Evolutionary conservation across 73 alveolate genomes (phyloP).

Genomic region (Tetrahymena thermophila): DNA sequence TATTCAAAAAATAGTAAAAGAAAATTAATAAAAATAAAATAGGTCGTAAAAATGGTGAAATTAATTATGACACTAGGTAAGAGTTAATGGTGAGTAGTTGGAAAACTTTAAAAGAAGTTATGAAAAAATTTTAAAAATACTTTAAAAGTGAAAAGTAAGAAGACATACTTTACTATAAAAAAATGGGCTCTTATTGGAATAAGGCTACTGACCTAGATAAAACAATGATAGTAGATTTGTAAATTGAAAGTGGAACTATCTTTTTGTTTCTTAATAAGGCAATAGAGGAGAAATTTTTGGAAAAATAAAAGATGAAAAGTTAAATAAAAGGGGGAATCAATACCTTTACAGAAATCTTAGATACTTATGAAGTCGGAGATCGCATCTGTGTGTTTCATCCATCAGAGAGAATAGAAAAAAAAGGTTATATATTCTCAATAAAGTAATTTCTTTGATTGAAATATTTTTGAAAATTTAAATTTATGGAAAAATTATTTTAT

Average conservation of each 20-base stretch:
- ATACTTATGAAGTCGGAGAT: background rate
- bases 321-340: slow-evolving; percentile 1
- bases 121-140: slow-evolving; percentile 11
- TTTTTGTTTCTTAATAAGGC: background rate
- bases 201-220: slow-evolving; percentile 15
- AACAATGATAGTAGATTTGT: slow-evolving; percentile 1
- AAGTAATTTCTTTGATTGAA: background rate
- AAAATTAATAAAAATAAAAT: background rate
- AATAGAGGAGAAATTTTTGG: background rate
- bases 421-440: background rate
- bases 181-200: slow-evolving; percentile 11
- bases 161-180: slow-evolving; percentile 1
- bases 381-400: background rate
- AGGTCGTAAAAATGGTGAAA: slow-evolving; percentile 21
- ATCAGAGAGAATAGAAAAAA: background rate
- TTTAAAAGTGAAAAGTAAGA: slow-evolving; percentile 6
- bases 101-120: slow-evolving; percentile 1
- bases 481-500: no score
- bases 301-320: background rate
- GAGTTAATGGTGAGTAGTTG: slow-evolving; percentile 21
- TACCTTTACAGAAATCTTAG: slow-evolving; percentile 9
- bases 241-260: slow-evolving; percentile 26
- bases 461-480: no score
- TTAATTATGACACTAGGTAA: background rate
- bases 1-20: background rate